phyloP scores from a whole-genome alignment of 2,329 filamentous ascomycete genomes.

The Dothideomycetidae sp. region DNA sequence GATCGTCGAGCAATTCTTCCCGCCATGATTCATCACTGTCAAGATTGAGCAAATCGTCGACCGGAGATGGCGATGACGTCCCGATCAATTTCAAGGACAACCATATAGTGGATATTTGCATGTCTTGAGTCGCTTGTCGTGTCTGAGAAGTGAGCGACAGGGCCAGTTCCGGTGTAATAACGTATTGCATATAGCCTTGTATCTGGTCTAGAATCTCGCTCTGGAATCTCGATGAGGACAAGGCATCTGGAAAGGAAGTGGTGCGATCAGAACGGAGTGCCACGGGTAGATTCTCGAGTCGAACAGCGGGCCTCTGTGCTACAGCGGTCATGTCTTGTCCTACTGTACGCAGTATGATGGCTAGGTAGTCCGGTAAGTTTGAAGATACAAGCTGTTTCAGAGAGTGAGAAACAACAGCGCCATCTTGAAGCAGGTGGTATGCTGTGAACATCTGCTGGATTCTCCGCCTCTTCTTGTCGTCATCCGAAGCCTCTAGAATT shows the following conservation, averaged over 20 bases:
- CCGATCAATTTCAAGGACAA: conserved; percentile 45
- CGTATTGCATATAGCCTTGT: background rate
- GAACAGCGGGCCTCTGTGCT: background rate
- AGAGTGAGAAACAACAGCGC: conserved; percentile 50
- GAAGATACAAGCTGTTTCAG: conserved; percentile 53
- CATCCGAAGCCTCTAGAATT: conserved; percentile 71
- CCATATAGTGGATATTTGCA: conserved; percentile 63
- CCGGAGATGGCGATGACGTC: conserved; percentile 38
- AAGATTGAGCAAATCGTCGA: conserved; percentile 40
- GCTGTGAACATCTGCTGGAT: conserved; percentile 65
- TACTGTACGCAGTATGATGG: conserved; percentile 29
- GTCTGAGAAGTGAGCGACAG: background rate
- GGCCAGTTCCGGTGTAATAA: conserved; percentile 1
- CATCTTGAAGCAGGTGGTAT: conserved; percentile 48
- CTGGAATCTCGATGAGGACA: background rate
- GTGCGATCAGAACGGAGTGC: conserved; percentile 12
- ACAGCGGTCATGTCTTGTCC: conserved; percentile 2
- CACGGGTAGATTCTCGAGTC: conserved; percentile 5
- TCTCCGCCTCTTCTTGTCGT: conserved; percentile 56
- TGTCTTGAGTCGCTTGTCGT: conserved; percentile 38
- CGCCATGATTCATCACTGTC: conserved; percentile 22
- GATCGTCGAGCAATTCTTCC: conserved; percentile 37
- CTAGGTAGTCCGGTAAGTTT: conserved; percentile 61
- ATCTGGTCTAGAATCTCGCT: background rate
- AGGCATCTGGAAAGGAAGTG: conserved; percentile 30